Base-by-base conservation (phyloP, 306 rosid genomes). In the Rosa persica region DNA sequence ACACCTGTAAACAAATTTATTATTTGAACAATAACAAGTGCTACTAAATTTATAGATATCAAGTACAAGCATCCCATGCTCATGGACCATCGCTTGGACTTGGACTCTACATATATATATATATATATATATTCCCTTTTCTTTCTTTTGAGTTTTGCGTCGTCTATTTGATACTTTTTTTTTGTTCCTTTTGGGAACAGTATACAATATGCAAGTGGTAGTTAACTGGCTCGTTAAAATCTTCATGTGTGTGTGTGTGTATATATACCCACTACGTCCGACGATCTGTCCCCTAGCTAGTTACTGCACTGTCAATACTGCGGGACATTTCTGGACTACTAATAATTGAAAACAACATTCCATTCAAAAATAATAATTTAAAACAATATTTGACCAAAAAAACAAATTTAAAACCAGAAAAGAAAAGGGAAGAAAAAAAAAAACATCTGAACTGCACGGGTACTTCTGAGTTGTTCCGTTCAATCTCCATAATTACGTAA, bases 1-100 rank as follows among this genome's bases (percentile, higher is more conserved):
- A 79, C 72, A 79, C 67, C 55, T 49, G 57, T 42, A 39, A 72
- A 46, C 36, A 71, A 16, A 65, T 70, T 39, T 49, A 7, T 40
- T 51, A 38, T 42, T 7, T 15, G 34, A 51, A 67, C 40, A 34
- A 15, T 13, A 11, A 40, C 5, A 20, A 34, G 36, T 62, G 10
- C 42, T 34, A 2, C 30, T 47, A 61, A 16, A 62, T n/a, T n/a
- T 5, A 30, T 0, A 23, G 19, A 30, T 6, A 6, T 36, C 25
- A 57, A 27, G 22, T 11, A 25, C 12, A 62, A 58, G 55, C 25
- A 40, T 40, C n/a, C 6, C 70, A 46, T 61, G 58, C 67, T 62
- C 68, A 62, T 13, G 43, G 40, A 62, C 42, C 25, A 60, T 20
- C 1, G 19, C 17, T 19, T 52, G 25, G 23, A 52, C 0, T 51